Evolutionary conservation across 768 basidiomycete species (phyloP).

Genomic region (Brasilioporus rufonigricans): DNA sequence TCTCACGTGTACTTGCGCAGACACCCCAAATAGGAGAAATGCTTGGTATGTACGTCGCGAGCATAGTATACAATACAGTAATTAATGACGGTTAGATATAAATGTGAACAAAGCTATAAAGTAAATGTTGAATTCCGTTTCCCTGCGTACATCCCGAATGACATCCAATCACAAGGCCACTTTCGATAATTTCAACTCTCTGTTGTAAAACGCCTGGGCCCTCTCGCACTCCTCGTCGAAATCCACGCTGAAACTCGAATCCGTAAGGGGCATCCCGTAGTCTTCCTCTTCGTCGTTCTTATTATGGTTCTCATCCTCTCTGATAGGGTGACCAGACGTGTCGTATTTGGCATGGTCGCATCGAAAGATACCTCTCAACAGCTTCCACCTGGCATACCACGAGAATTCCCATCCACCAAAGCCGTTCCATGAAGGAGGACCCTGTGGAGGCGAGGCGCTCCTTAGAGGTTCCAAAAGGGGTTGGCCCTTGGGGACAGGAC

Average conservation of each 20-base stretch:
- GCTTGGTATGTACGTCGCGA: not conserved
- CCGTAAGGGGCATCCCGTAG: slow-evolving; percentile 22
- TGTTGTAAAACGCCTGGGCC: slow-evolving; percentile 25
- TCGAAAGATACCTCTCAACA: slow-evolving; percentile 45
- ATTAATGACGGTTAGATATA: slow-evolving; percentile 17
- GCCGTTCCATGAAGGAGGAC: slow-evolving; percentile 9
- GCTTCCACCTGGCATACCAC: slow-evolving; percentile 56
- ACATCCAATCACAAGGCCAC: not conserved
- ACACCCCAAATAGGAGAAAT: not conserved
- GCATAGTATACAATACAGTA: slow-evolving; percentile 9
- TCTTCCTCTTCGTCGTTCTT: slow-evolving; percentile 24
- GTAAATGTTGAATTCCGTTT: slow-evolving; percentile 1
- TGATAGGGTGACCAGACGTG: slow-evolving; percentile 4
- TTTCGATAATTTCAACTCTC: slow-evolving; percentile 3
- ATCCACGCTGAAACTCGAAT: slow-evolving; percentile 16
- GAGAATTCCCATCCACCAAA: slow-evolving; percentile 40
- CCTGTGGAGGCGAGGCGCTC: slow-evolving; percentile 8
- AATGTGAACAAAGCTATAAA: slow-evolving; percentile 20
- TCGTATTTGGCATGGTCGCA: slow-evolving; percentile 23
- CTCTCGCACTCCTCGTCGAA: slow-evolving; percentile 28
- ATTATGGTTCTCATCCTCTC: slow-evolving; percentile 19
- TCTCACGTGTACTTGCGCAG: not conserved
- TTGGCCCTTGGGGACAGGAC: slow-evolving; percentile 5
- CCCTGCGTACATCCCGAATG: not conserved
- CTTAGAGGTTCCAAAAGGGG: not conserved